Base-by-base conservation (phyloP, 2,329 filamentous ascomycete species). In the Penicillium occitanis region DNA sequence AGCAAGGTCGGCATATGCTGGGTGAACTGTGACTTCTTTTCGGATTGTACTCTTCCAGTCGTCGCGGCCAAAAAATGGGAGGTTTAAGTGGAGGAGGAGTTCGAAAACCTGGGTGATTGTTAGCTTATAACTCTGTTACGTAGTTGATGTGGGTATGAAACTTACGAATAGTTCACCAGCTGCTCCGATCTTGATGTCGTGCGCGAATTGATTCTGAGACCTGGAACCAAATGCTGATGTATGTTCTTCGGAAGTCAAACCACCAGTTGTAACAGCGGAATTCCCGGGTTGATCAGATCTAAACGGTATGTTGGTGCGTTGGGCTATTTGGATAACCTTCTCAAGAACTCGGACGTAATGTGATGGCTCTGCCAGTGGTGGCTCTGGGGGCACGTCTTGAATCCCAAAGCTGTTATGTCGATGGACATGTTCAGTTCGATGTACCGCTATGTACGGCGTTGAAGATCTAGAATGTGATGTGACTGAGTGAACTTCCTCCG, bases 41-140 rank as follows among this genome's bases (percentile, higher is more conserved):
- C 83, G 75, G n/a, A 86, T 82, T 0, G 70, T 83, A 67, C 83
- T 85, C 65, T 76, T 72, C 84, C 84, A 86, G 42, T 84, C 84
- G 0, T 70, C 66, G 1, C 68, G 63, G 1, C 64, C 68, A 57
- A 85, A 85, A 0, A 66, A 69, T 1, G 76, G 73, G 13, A 63
- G 22, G 30, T 37, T 17, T 13, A 73, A 1, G 72, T 71, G 28
- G 22, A 2, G 11, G 13, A 51, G 48, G 13, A 51, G 5, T 51
- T 51, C 48, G 13, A 51, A 30, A 25, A 30, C 25, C 48, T 51
- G 25, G 14, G 46, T 25, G 10, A 25, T 19, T 28, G 46, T 50
- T 17, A 28, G 11, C 10, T 28, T 22, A n/a, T n/a, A n/a, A n/a
- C n/a, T n/a, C n/a, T n/a, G n/a, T n/a, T n/a, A n/a, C n/a, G n/a